phyloP scores from a whole-genome alignment of 192 early-diverging fungal genomes.

The Linnemannia exigua region DNA sequence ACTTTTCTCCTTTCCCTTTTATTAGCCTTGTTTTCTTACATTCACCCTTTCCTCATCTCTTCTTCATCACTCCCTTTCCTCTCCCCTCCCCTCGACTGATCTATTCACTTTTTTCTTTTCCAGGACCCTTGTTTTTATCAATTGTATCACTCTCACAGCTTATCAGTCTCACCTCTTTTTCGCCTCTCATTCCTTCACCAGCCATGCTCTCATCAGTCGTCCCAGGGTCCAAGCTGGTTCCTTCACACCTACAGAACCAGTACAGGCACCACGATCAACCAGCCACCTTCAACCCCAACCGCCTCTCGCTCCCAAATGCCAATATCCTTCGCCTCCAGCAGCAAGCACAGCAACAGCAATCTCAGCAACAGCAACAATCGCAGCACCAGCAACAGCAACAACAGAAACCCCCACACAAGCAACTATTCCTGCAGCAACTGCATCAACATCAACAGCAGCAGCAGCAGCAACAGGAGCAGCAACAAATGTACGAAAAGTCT shows the following conservation, averaged over 20 bases:
- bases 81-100: not conserved
- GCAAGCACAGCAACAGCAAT: constrained; percentile 3
- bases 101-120: not conserved
- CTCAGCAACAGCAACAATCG: not conserved
- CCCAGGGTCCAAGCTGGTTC: not conserved
- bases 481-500: constrained; percentile 24
- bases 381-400: constrained; percentile 9
- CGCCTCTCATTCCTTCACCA: not conserved
- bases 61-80: not conserved
- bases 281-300: constrained; percentile 31
- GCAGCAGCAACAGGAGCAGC: constrained; percentile 17
- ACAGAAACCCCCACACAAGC: constrained; percentile 3
- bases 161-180: not conserved
- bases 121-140: not conserved
- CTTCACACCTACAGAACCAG: constrained; percentile 18
- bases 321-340: constrained; percentile 10
- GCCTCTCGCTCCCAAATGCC: constrained; percentile 27
- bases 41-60: too few relatives aligned
- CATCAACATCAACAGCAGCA: constrained; percentile 31
- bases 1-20: not conserved
- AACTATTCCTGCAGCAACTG: constrained; percentile 15
- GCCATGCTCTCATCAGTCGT: not conserved
- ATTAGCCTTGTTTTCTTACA: not conserved
- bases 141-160: not conserved
- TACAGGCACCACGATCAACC: constrained; percentile 31